Evolutionary conservation across 192 early-diverging fungal genomes (phyloP).

Genomic region (Mortierella alpina): DNA sequence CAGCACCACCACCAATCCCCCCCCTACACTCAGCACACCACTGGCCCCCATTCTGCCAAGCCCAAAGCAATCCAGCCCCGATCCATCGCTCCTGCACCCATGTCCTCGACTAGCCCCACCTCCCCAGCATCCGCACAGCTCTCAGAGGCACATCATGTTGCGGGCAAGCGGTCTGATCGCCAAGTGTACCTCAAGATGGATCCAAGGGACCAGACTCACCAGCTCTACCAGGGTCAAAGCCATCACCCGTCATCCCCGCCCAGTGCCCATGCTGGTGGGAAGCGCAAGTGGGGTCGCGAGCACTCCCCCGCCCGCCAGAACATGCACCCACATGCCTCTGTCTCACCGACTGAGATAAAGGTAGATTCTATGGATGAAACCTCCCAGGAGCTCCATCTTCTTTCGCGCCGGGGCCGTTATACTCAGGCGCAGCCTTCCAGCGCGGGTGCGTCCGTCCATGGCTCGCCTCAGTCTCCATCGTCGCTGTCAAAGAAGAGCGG

Average conservation of each 20-base stretch:
- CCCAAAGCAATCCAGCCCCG: slow-evolving; percentile 44
- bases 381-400: slow-evolving; percentile 41
- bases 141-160: slow-evolving; percentile 8
- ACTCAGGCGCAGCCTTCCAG: not conserved
- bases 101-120: not conserved
- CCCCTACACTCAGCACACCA: not conserved
- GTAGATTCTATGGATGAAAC: slow-evolving; percentile 18
- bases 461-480: slow-evolving; percentile 5
- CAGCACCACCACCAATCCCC: slow-evolving; percentile 1
- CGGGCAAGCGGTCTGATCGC: slow-evolving; percentile 22
- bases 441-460: not conserved
- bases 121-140: slow-evolving; percentile 26
- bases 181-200: slow-evolving; percentile 43
- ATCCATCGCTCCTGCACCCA: slow-evolving; percentile 48
- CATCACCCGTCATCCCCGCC: slow-evolving; percentile 11
- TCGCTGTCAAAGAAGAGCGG: slow-evolving; percentile 9
- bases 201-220: slow-evolving; percentile 33
- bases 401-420: slow-evolving; percentile 35
- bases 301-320: slow-evolving; percentile 36
- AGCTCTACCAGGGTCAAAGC: not conserved
- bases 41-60: slow-evolving; percentile 7
- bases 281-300: slow-evolving; percentile 51
- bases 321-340: not conserved
- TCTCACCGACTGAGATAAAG: not conserved
- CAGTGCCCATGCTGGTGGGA: not conserved